These are phyloP conservation scores for Trichophyton mentagrophytes DNA, from an alignment of 2,329 filamentous ascomycete species.

Conservation along the genomic window DNA sequence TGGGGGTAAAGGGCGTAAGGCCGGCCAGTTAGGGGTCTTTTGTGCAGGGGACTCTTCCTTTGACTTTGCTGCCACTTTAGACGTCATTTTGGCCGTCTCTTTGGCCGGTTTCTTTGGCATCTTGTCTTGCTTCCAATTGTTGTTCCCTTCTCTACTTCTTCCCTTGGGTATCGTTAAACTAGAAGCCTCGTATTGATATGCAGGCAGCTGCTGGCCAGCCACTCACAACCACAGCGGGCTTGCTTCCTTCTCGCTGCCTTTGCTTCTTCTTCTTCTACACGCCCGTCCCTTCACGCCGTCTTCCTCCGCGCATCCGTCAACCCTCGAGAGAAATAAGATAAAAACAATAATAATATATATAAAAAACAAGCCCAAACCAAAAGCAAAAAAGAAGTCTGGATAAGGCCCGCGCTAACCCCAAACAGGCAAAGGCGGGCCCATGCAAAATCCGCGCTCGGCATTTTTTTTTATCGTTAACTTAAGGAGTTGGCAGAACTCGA, in stretches of 20 bases:
- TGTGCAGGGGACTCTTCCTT: background rate
- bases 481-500: background rate
- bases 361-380: background rate
- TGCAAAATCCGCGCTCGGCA: background rate
- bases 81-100: too few relatives aligned
- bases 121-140: background rate
- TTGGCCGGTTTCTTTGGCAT: too few relatives aligned
- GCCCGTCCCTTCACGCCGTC: too few relatives aligned
- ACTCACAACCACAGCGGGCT: too few relatives aligned
- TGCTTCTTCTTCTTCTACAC: too few relatives aligned
- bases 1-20: slow-evolving; percentile 55
- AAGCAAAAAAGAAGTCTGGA: background rate
- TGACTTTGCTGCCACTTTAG: background rate
- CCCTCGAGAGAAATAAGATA: background rate
- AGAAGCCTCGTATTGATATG: background rate
- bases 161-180: background rate
- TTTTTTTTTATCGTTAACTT: background rate
- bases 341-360: background rate
- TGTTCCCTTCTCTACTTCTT: background rate
- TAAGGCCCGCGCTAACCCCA: background rate
- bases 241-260: too few relatives aligned
- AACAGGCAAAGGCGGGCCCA: background rate
- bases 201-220: too few relatives aligned
- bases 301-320: too few relatives aligned
- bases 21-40: background rate